Evolutionary conservation across 352 stramenopile species (phyloP).

Genomic region (Pythium scleroteichum): DNA sequence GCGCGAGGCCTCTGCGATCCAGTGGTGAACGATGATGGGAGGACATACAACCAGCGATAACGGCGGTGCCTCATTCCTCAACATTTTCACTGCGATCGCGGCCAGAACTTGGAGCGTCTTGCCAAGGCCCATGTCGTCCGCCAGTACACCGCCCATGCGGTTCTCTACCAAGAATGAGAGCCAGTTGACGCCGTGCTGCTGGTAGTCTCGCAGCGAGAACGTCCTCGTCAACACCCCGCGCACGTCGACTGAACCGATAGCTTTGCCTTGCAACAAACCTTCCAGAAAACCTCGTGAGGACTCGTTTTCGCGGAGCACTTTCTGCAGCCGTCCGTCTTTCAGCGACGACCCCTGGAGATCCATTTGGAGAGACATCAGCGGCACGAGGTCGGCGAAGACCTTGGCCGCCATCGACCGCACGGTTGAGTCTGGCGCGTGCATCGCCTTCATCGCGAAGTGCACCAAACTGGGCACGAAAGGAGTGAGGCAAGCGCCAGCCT

Average conservation of each 20-base stretch:
- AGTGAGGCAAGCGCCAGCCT: conserved; percentile 36
- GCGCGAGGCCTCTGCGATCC: conserved; percentile 89
- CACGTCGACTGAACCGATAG: conserved; percentile 44
- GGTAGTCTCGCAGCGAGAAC: conserved; percentile 60
- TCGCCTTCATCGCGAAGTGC: conserved; percentile 66
- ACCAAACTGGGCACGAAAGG: conserved; percentile 70
- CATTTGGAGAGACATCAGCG: conserved; percentile 75
- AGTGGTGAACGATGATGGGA: conserved; percentile 94
- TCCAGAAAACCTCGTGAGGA: conserved; percentile 71
- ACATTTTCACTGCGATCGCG: conserved; percentile 52
- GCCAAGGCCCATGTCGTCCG: conserved; percentile 90
- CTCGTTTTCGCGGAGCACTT: conserved; percentile 45
- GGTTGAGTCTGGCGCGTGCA: conserved; percentile 46
- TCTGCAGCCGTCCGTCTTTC: conserved; percentile 15
- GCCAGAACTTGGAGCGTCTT: conserved; percentile 97
- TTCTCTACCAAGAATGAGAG: conserved; percentile 70
- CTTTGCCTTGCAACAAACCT: conserved; percentile 58
- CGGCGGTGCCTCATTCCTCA: conserved; percentile 5
- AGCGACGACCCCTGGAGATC: conserved; percentile 38
- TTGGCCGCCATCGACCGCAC: conserved; percentile 50
- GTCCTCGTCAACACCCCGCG: conserved; percentile 30
- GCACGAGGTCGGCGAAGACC: conserved; percentile 72
- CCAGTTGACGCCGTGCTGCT: conserved; percentile 82
- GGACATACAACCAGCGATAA: conserved; percentile 91
- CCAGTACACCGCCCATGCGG: conserved; percentile 76